These are phyloP conservation scores for Penicillium pancosmium DNA, from an alignment of 495 filamentous ascomycete genomes.

Conservation along the genomic window DNA sequence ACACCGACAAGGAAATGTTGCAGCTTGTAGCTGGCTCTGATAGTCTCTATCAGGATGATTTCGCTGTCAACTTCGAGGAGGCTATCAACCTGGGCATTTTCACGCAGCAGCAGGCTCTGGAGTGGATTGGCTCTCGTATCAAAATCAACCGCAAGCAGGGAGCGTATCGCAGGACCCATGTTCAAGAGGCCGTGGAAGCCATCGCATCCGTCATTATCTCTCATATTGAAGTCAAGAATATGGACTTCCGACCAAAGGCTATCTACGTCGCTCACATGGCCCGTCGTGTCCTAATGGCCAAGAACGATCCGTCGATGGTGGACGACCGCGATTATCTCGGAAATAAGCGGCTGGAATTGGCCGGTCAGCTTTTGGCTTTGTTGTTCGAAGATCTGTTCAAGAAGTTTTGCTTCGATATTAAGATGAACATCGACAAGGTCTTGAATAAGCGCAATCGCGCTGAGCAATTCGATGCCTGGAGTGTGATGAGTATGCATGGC, in stretches of 20 bases:
- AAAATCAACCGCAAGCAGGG: constrained; percentile 74
- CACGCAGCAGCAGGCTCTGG: constrained; percentile 92
- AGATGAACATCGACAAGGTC: constrained; percentile 89
- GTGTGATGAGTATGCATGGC: constrained; percentile 73
- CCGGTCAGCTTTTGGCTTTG: constrained; percentile 90
- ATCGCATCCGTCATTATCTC: constrained; percentile 89
- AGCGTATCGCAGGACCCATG: constrained; percentile 65
- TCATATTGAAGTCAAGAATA: constrained; percentile 83
- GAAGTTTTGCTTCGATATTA: constrained; percentile 83
- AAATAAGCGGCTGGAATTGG: constrained; percentile 93
- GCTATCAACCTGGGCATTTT: constrained; percentile 76
- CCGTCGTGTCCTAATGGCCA: constrained; percentile 88
- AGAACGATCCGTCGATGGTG: constrained; percentile 81
- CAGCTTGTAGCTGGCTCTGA: constrained; percentile 84
- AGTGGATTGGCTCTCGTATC: constrained; percentile 82
- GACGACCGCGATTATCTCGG: constrained; percentile 98
- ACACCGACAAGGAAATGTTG: constrained; percentile 92
- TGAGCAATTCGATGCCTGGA: constrained; percentile 80
- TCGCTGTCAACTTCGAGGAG: constrained; percentile 93
- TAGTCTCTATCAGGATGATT: constrained; percentile 85
- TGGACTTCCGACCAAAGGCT: constrained; percentile 94
- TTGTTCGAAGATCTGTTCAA: constrained; percentile 98
- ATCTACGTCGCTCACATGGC: constrained; percentile 97
- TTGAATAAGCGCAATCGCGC: constrained; percentile 87
- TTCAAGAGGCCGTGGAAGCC: constrained; percentile 88